Evolutionary conservation across 768 basidiomycete species (phyloP).

Genomic region (Boletus rubropictus): DNA sequence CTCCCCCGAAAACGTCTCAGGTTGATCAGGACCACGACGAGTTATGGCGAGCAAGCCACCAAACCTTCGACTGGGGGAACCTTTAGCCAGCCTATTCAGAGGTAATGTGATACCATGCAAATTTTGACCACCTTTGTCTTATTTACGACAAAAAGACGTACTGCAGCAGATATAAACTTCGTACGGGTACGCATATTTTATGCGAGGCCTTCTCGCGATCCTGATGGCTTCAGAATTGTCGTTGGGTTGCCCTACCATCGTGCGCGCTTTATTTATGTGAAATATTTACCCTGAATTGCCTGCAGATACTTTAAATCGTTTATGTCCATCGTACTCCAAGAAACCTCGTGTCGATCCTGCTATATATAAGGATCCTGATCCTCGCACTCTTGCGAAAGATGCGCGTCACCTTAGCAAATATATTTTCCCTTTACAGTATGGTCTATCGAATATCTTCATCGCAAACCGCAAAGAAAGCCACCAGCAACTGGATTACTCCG

Average conservation of each 20-base stretch:
- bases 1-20: constrained; percentile 28
- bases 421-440: constrained; percentile 79
- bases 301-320: constrained; percentile 62
- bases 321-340: constrained; percentile 41
- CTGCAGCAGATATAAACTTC: constrained; percentile 49
- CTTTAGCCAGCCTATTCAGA: constrained; percentile 15
- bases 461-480: constrained; percentile 24
- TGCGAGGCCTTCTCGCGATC: constrained; percentile 49
- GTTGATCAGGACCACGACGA: constrained; percentile 2
- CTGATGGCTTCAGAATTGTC: constrained; percentile 43
- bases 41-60: not conserved
- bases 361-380: constrained; percentile 40
- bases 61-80: constrained; percentile 5
- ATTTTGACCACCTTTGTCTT: not conserved
- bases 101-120: constrained; percentile 5
- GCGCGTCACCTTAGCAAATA: constrained; percentile 72
- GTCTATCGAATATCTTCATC: constrained; percentile 44
- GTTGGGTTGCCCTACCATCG: constrained; percentile 68
- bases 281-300: not conserved
- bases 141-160: constrained; percentile 29
- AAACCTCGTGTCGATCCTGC: constrained; percentile 25
- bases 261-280: constrained; percentile 30
- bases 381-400: constrained; percentile 41
- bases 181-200: constrained; percentile 63
- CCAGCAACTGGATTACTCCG: constrained; percentile 46